Evolutionary conservation across 2,329 filamentous ascomycete genomes (phyloP).

Genomic region (Aspergillus udagawae): DNA sequence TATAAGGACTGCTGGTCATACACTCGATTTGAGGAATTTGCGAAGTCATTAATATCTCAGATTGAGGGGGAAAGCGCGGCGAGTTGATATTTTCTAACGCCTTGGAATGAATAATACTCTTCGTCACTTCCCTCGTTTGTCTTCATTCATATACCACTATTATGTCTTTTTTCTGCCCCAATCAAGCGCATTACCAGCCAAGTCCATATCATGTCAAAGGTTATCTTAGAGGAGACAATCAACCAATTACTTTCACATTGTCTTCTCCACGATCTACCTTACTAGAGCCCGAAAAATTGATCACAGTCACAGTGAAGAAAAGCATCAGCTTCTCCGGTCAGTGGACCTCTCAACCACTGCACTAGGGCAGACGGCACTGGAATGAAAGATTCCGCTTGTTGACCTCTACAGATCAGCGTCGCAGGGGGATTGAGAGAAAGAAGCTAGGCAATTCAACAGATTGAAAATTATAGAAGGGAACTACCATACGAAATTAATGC

Average conservation of each 20-base stretch:
- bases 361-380: no score
- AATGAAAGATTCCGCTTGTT: not conserved
- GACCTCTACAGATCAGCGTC: no score
- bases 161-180: not conserved
- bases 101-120: not conserved
- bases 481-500: not conserved
- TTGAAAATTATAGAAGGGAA: not conserved
- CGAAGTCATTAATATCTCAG: conserved; percentile 28
- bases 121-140: not conserved
- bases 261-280: no score
- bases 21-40: conserved; percentile 40
- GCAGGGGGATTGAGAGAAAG: no score
- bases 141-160: not conserved
- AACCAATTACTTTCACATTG: not conserved
- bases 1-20: conserved; percentile 44
- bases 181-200: not conserved
- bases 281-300: no score
- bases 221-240: not conserved
- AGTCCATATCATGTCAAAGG: not conserved
- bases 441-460: not conserved
- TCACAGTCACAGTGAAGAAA: no score
- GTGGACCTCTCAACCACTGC: no score
- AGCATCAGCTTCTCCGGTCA: no score
- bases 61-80: conserved; percentile 17
- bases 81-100: not conserved